Evolutionary conservation across 257 asterid species (phyloP), one percentile per base, ranked within the genome.

Genomic region (Ajuga chamaepitys): DNA sequence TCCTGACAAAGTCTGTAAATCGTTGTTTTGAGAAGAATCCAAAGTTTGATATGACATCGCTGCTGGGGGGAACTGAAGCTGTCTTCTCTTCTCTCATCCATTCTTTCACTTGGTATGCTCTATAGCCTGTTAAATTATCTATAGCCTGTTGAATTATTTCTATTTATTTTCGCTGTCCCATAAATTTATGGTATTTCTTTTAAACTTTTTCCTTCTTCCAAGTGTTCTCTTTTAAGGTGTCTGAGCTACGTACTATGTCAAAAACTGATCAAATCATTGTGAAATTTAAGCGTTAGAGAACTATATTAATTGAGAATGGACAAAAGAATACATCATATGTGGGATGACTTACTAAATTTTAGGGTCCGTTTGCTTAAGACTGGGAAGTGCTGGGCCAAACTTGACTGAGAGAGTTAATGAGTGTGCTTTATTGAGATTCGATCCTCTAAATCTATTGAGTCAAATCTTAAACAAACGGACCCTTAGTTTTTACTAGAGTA

Each of bases 1-100:
- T 94, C 69, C 95, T 94, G 63, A 94, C 99, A 13, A 94, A 94
- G 80, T 94, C 98, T 38, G 88, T 94, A 47, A 81, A 94, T 80
- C 87, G 88, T 71, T 90, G 99, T 72, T 94, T 90, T 32, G 98
- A 90, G 95, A 94, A 78, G 91, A 94, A 94, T 47, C 82, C 99
- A 21, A 94, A 94, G 69, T 94, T 86, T 76, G 99, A 94, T 72
- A 88, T 94, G 99, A 90, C 96, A 55, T 85, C 97, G 28, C 78
- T 90, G 83, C 97, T 90, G 70, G 99, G 97, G 71, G 99, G 99
- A 80, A 94, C 99, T 18, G 99, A 88, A 64, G 83, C 74, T 6
- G 88, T 94, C 64, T 90, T 94, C 78, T 94, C 99, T 52, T 90
- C 99, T 64, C 93, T 94, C 63, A 85, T 94, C 78, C 96, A 94